A percentile compares a stretch with the other conserved stretches of the same genome.
Conservation (phyloP, 1,139 yeast species). For the Meyerozyma elateridarum region DNA sequence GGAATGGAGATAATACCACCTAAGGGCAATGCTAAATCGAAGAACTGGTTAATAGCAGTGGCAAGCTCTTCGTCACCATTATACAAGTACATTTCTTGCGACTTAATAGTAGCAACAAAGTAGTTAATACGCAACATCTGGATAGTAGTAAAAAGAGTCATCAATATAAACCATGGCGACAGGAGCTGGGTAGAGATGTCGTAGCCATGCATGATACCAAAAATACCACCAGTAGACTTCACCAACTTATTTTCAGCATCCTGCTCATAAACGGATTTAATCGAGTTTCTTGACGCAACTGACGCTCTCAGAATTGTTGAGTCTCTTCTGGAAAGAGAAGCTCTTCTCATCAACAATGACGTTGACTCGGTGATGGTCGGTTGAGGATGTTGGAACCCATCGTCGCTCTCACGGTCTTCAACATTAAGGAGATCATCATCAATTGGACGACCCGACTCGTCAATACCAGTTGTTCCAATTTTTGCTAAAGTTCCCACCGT, state of each 20-base stretch:
- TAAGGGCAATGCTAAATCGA: constrained; percentile 79
- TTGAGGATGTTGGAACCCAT: constrained; percentile 18
- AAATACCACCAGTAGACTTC: constrained; percentile 64
- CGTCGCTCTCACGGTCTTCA: constrained; percentile 24
- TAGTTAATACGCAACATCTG: constrained; percentile 90
- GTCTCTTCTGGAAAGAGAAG: constrained; percentile 31
- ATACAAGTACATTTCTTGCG: constrained; percentile 72
- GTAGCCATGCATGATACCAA: constrained; percentile 76
- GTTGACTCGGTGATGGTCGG: constrained; percentile 43
- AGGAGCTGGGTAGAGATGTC: constrained; percentile 58
- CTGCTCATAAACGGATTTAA: constrained; percentile 60
- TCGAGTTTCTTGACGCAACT: constrained; percentile 28
- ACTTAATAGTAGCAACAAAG: constrained; percentile 80
- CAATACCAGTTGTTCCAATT: constrained; percentile 65
- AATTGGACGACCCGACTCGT: constrained; percentile 54
- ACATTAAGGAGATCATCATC: constrained; percentile 35
- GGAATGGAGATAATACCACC: constrained; percentile 88
- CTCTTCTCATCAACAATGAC: constrained; percentile 35
- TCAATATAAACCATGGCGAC: constrained; percentile 74
- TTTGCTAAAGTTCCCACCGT: constrained; percentile 65
- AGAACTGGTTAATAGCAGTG: constrained; percentile 59
- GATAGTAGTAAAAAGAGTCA: constrained; percentile 73
- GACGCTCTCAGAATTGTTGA: constrained; percentile 34
- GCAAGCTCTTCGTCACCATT: constrained; percentile 49
- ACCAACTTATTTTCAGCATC: constrained; percentile 54